Conservation (phyloP, 225 moss, liverwort and hornwort genomes). For the Rhytidiadelphus loreus region DNA sequence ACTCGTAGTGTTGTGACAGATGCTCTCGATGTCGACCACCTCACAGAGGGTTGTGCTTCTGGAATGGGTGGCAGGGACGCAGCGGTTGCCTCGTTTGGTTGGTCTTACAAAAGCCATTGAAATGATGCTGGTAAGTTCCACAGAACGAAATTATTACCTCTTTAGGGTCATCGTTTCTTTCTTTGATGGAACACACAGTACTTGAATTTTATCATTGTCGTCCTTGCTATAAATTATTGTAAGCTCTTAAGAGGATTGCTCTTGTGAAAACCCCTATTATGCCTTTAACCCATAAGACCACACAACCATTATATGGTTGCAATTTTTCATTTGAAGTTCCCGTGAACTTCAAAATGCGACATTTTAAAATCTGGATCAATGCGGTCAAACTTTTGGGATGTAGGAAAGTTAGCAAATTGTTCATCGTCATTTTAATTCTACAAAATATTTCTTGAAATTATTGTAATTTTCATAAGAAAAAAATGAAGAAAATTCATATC, state of each 20-base stretch:
- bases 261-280: no score
- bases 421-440: neutral
- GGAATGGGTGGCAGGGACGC: constrained; percentile 60
- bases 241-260: no score
- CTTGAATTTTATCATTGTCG: neutral
- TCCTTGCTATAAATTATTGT: neutral
- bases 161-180: neutral
- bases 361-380: neutral
- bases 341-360: neutral
- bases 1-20: neutral
- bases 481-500: no score
- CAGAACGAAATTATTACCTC: neutral
- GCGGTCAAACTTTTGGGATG: neutral
- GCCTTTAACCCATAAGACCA: neutral
- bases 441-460: neutral
- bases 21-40: neutral
- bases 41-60: constrained; percentile 4
- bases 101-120: constrained; percentile 90
- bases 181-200: neutral
- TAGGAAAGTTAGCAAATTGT: neutral
- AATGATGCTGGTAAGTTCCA: constrained; percentile 85
- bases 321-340: neutral
- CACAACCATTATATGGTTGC: neutral
- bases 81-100: constrained; percentile 92
- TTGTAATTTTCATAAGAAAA: no score